Percentiles rank a stretch among this genome's conserved stretches.
Conservation (phyloP, 345 rosid species). For the Hibiscus tridactylites region DNA sequence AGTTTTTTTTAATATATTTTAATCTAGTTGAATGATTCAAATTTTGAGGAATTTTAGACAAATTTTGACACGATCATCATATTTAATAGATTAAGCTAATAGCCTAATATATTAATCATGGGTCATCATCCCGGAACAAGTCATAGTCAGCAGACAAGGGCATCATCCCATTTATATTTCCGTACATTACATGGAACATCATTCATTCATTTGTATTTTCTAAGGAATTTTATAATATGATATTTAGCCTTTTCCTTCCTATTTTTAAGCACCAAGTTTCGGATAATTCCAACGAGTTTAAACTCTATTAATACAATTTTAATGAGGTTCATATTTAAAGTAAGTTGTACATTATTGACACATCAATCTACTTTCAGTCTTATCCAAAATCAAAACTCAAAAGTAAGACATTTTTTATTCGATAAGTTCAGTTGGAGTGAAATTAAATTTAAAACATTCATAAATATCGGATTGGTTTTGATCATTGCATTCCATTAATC, state of each 20-base stretch:
- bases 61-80: not conserved
- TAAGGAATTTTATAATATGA: not conserved
- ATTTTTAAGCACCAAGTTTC: not conserved
- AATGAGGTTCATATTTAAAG: not conserved
- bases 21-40: too few species aligned
- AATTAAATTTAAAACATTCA: too few species aligned
- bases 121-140: too few species aligned
- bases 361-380: not conserved
- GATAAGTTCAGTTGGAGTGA: too few species aligned
- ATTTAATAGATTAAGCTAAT: not conserved
- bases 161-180: not conserved
- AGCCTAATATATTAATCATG: too few species aligned
- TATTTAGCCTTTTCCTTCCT: too few species aligned
- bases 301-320: not conserved
- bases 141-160: not conserved
- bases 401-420: not conserved
- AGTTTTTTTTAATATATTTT: too few species aligned
- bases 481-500: too few species aligned
- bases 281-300: not conserved
- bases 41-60: too few species aligned
- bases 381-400: not conserved
- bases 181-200: not conserved
- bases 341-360: not conserved
- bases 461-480: too few species aligned
- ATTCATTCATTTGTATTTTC: not conserved